Base-by-base conservation (phyloP, 2,329 filamentous ascomycete species). In the Fusarium pilosicola region DNA sequence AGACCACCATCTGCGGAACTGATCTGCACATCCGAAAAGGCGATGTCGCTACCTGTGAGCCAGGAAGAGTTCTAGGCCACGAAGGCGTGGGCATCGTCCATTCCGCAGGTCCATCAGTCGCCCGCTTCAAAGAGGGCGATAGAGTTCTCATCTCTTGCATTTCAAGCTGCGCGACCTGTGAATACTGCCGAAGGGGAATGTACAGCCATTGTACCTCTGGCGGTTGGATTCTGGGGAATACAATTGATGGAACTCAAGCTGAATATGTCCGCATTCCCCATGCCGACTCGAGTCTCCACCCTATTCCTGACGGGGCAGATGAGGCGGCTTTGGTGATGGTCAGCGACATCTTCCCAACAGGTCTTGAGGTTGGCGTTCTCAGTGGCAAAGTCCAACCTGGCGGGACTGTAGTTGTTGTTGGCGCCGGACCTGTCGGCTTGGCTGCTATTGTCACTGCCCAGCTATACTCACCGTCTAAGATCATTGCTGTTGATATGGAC, bases 1-100 rank as follows among this genome's bases (percentile, higher is more conserved):
- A 87, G 60, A 84, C 84, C 2, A 86, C 86, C 17, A 88, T 88
- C 71, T 89, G 88, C 75, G 87, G 87, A 30, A 86, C 85, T 0
- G 88, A 90, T 74, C 79, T 90, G 20, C 88, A 90, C 74, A 89
- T 90, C 68, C 79, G 84, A 64, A 85, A 87, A 64, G 88, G 88
- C 22, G 83, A 89, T 71, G 87, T 90, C 0, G 82, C 87, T 0
- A 86, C 83, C 3, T 85, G 83, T 54, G 71, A 82, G 10, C 79
- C 81, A 0, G 87, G 87, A 13, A 81, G 82, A 1, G 82, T 88
- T 6, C 80, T 89, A 1, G 87, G 88, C 41, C 87, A 89, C 69
- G 87, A 89, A 75, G 87, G 86, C 45, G 85, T 89, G 1, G 88
- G 87, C 7, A 76, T 85, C 1, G 79, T 89, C 26, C 83, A 86